Conservation (phyloP, 2,329 filamentous ascomycete genomes). For the Sarocladium strictum region DNA sequence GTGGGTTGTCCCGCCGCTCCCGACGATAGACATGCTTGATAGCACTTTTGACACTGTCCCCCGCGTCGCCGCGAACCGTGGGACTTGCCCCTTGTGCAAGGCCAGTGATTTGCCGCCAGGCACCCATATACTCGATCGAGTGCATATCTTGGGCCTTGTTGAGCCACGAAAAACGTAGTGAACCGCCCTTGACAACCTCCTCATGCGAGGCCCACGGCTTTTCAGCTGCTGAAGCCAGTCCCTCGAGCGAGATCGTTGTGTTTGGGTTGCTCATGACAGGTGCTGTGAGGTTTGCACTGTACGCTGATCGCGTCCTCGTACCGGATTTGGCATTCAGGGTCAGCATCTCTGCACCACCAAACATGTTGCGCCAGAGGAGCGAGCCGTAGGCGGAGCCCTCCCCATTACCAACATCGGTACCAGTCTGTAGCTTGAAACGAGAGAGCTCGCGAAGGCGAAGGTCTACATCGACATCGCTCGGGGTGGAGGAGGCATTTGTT, state of each 20-base stretch:
- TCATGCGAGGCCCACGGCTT: conserved; percentile 95
- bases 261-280: conserved; percentile 83
- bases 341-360: conserved; percentile 88
- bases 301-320: conserved; percentile 85
- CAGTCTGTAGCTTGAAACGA: conserved; percentile 82
- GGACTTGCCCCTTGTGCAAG: conserved; percentile 71
- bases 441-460: conserved; percentile 78
- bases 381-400: conserved; percentile 93
- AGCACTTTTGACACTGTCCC: conserved; percentile 85
- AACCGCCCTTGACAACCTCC: conserved; percentile 75
- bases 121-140: conserved; percentile 71
- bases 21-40: conserved; percentile 74
- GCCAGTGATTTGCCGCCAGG: conserved; percentile 85
- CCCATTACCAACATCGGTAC: conserved; percentile 87
- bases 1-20: conserved; percentile 77
- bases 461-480: conserved; percentile 77
- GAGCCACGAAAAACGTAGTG: conserved; percentile 70
- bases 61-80: conserved; percentile 76
- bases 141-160: conserved; percentile 61
- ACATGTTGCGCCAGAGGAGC: conserved; percentile 80
- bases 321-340: conserved; percentile 83
- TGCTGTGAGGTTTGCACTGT: conserved; percentile 78
- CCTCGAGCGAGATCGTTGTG: conserved; percentile 71
- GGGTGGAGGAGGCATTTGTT: conserved; percentile 61
- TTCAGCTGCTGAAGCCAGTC: conserved; percentile 73